A percentile compares a stretch with the other conserved stretches of the same genome.
Evolutionary conservation across 345 rosid species (phyloP).

Genomic region (Citrus trifoliata): DNA sequence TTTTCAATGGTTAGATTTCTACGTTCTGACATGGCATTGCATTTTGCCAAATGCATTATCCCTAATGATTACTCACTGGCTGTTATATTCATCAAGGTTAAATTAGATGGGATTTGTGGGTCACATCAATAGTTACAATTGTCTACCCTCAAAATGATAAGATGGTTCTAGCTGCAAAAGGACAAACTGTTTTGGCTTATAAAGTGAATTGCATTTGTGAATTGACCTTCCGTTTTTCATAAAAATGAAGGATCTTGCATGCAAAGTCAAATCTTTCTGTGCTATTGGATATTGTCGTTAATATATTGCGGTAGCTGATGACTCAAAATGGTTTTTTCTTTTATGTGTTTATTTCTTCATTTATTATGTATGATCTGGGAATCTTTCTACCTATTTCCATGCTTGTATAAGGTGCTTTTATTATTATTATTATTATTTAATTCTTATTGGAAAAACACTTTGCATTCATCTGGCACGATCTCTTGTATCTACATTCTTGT

Average conservation of each 20-base stretch:
- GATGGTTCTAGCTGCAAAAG: neutral
- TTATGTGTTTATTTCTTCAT: slow-evolving; percentile 3
- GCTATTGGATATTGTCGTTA: neutral
- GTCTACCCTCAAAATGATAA: no score
- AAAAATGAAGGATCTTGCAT: neutral
- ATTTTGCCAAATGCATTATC: neutral
- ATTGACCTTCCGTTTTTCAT: neutral
- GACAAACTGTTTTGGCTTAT: neutral
- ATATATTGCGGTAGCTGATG: neutral
- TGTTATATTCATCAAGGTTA: neutral
- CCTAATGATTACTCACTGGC: neutral
- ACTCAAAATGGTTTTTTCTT: neutral
- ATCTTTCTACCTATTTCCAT: neutral
- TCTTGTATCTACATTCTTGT: neutral
- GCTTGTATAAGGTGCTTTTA: neutral
- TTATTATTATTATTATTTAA: neutral
- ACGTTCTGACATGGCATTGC: neutral
- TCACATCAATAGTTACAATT: neutral
- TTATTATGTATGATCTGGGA: neutral
- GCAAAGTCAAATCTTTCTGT: neutral
- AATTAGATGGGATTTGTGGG: neutral
- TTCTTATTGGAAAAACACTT: neutral
- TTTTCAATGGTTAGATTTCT: slow-evolving; percentile 58
- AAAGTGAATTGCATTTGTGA: neutral
- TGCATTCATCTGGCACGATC: neutral